Evolutionary conservation across 2,329 filamentous ascomycete genomes (phyloP).

Genomic region (Neonectria ditissima): DNA sequence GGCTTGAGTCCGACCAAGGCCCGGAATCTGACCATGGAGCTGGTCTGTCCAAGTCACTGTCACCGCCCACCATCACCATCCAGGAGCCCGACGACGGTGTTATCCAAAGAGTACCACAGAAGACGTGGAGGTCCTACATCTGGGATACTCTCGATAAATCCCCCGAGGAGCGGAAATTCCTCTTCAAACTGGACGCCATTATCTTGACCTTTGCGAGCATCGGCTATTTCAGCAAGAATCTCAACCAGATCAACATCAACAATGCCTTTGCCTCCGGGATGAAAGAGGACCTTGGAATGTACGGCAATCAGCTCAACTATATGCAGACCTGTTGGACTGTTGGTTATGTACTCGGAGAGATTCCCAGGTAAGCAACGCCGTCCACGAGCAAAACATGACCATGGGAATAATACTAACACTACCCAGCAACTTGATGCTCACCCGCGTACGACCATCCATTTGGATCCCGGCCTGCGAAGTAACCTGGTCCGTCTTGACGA

Average conservation of each 20-base stretch:
- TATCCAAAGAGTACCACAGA: constrained; percentile 17
- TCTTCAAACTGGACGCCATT: constrained; percentile 57
- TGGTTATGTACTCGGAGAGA: constrained; percentile 66
- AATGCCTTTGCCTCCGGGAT: constrained; percentile 49
- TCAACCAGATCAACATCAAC: constrained; percentile 49
- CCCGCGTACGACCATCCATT: constrained; percentile 51
- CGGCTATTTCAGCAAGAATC: constrained; percentile 53
- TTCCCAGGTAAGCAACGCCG: constrained; percentile 40
- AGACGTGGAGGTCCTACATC: constrained; percentile 57
- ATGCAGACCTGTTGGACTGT: constrained; percentile 65
- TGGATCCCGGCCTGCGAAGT: constrained; percentile 55
- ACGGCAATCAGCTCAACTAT: constrained; percentile 60
- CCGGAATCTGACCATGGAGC: background rate
- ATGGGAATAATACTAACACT: background rate
- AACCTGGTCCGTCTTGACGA: constrained; percentile 45
- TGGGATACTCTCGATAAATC: constrained; percentile 61
- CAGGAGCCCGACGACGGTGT: constrained; percentile 1
- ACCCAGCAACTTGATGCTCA: constrained; percentile 49
- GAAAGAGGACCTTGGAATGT: constrained; percentile 64
- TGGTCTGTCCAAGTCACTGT: constrained; percentile 1
- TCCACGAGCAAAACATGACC: fast-evolving
- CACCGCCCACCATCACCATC: background rate
- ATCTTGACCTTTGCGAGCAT: constrained; percentile 52
- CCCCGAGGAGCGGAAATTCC: constrained; percentile 53
- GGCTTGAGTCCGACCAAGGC: background rate